These are phyloP conservation scores for Phytophthora syringae DNA, from an alignment of 352 stramenopile genomes.

Conservation along the genomic window DNA sequence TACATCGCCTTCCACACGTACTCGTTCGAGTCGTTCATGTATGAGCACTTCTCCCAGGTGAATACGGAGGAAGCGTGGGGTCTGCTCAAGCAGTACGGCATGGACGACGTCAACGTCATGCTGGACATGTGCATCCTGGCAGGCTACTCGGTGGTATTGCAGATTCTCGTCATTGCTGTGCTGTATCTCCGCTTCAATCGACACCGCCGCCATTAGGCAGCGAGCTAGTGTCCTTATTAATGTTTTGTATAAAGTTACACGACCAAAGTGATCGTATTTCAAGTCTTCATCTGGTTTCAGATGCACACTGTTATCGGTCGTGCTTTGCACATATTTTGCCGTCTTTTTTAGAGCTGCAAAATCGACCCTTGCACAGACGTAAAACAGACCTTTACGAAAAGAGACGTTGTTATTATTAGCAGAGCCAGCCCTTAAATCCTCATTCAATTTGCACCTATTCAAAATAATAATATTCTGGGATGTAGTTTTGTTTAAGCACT, in stretches of 20 bases:
- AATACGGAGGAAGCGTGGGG: constrained; percentile 29
- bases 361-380: no score
- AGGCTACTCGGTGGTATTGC: constrained; percentile 51
- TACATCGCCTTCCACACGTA: constrained; percentile 91
- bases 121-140: constrained; percentile 68
- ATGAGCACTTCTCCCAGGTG: constrained; percentile 67
- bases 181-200: constrained; percentile 47
- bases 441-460: no score
- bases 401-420: no score
- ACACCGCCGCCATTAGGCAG: constrained; percentile 36
- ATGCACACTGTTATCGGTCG: no score
- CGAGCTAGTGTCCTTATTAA: constrained; percentile 27
- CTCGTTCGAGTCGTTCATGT: constrained; percentile 88
- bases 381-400: no score
- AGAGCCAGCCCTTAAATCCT: no score
- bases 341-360: no score
- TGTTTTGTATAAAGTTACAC: constrained; percentile 27
- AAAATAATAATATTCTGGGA: no score
- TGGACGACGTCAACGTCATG: constrained; percentile 59
- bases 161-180: constrained; percentile 55
- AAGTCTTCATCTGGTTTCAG: background rate
- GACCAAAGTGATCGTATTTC: constrained; percentile 6
- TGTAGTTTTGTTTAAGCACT: no score
- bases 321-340: no score
- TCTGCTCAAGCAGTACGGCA: constrained; percentile 55